phyloP scores from a whole-genome alignment of 139 green algal species.

The Auxenochlorella protothecoides region DNA sequence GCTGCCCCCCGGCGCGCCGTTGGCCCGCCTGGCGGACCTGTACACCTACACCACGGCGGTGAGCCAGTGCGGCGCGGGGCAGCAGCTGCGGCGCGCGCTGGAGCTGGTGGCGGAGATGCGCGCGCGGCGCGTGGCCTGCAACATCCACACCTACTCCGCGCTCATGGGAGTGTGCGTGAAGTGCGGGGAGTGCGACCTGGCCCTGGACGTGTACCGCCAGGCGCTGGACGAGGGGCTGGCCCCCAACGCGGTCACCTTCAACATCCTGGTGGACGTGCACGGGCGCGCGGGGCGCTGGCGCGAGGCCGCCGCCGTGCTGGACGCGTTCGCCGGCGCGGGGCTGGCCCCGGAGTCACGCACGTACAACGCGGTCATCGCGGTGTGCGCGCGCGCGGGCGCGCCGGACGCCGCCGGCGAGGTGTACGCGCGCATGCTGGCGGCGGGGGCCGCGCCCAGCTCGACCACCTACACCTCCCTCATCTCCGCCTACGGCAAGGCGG shows the following conservation, averaged over 20 bases:
- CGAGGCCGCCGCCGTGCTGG: slow-evolving; percentile 30
- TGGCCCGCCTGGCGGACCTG: slow-evolving; percentile 58
- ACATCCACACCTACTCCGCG: slow-evolving; percentile 62
- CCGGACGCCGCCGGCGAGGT: slow-evolving; percentile 34
- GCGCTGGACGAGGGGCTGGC: slow-evolving; percentile 28
- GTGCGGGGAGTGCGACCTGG: slow-evolving; percentile 41
- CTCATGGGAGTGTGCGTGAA: slow-evolving; percentile 61
- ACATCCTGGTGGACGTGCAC: slow-evolving; percentile 71
- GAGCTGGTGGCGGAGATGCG: slow-evolving; percentile 54
- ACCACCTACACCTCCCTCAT: slow-evolving; percentile 72
- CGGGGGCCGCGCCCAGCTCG: slow-evolving; percentile 48
- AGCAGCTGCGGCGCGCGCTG: slow-evolving; percentile 41
- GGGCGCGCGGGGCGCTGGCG: slow-evolving; percentile 63
- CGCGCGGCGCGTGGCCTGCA: slow-evolving; percentile 42
- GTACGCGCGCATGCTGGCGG: slow-evolving; percentile 41
- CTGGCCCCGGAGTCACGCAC: slow-evolving; percentile 59
- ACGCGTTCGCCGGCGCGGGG: slow-evolving; percentile 55
- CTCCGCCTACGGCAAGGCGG: slow-evolving; percentile 49
- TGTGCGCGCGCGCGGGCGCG: slow-evolving; percentile 60
- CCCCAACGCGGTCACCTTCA: slow-evolving; percentile 55
- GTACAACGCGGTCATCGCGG: slow-evolving; percentile 70
- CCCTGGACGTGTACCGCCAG: slow-evolving; percentile 48
- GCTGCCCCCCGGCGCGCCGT: slow-evolving; percentile 30
- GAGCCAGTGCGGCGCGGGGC: slow-evolving; percentile 32
- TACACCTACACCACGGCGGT: slow-evolving; percentile 58